Evolutionary conservation across 129 eudicot genomes (phyloP).

Genomic region (Pseudognaphalium luteoalbum): DNA sequence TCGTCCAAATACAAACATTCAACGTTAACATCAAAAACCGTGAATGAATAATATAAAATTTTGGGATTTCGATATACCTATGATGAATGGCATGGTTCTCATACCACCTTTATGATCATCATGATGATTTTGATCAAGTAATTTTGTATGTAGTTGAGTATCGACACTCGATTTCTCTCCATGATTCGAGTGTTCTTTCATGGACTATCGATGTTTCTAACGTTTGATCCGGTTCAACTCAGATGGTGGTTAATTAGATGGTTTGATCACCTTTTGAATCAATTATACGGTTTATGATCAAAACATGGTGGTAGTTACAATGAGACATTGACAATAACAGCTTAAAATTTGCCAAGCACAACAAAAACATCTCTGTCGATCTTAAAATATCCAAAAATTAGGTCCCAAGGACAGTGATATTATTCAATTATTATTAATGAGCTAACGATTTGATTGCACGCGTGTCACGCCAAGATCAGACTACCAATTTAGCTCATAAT

Average conservation of each 20-base stretch:
- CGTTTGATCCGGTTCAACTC: background rate
- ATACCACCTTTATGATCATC: constrained; percentile 35
- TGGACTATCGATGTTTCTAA: constrained; percentile 9
- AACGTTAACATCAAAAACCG: constrained; percentile 1
- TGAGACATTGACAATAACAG: no score
- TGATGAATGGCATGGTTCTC: constrained; percentile 44
- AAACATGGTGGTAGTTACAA: background rate
- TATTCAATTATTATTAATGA: no score
- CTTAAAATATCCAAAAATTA: background rate
- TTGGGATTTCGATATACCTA: constrained; percentile 26
- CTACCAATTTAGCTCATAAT: no score
- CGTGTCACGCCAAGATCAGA: no score
- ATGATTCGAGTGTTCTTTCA: constrained; percentile 19
- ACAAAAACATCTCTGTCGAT: background rate
- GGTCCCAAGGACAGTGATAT: no score
- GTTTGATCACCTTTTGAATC: background rate
- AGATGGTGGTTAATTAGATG: background rate
- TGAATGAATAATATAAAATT: background rate
- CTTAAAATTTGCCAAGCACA: background rate
- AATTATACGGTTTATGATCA: background rate
- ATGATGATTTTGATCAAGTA: constrained; percentile 15
- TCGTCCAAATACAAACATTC: background rate
- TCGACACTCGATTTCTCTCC: background rate
- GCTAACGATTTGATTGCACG: no score
- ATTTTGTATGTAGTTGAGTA: constrained; percentile 17